A percentile compares a stretch with the other conserved stretches of the same genome.
phyloP scores from a whole-genome alignment of 1,139 yeast species.

The Nakaseomyces glabratus region DNA sequence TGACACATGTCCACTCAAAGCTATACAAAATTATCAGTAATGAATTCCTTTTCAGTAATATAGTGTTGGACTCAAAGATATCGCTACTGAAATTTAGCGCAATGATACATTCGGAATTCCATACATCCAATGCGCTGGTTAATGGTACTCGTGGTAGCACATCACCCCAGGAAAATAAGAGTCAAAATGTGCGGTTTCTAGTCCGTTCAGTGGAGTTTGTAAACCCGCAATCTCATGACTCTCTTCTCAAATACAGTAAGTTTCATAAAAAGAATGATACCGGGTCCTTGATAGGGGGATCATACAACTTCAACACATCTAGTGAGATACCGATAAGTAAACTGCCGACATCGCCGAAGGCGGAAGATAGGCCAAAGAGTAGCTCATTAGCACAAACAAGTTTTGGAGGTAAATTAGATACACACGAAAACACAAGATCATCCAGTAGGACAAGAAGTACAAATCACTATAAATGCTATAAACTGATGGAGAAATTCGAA shows the following conservation, averaged over 20 bases:
- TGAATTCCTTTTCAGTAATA: conserved; percentile 22
- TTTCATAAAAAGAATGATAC: conserved; percentile 16
- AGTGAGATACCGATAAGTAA: conserved; percentile 7
- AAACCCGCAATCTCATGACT: conserved; percentile 29
- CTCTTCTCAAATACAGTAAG: conserved; percentile 28
- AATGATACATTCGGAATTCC: conserved; percentile 25
- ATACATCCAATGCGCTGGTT: conserved; percentile 15
- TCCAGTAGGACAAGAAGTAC: background rate
- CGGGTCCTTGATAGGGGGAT: conserved; percentile 22
- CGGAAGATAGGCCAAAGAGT: too few species aligned
- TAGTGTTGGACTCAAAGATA: conserved; percentile 19
- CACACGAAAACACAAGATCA: conserved; percentile 2
- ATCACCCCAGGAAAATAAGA: conserved; percentile 7
- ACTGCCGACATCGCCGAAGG: conserved; percentile 1
- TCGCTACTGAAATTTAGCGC: conserved; percentile 27
- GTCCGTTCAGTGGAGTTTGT: conserved; percentile 25
- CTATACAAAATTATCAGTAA: conserved; percentile 21
- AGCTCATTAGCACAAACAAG: too few species aligned
- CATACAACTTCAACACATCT: conserved; percentile 16
- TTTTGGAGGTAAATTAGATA: background rate
- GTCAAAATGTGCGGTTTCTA: conserved; percentile 23
- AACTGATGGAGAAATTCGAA: conserved; percentile 14
- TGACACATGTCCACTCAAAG: conserved; percentile 21
- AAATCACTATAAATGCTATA: conserved; percentile 2
- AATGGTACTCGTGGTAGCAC: conserved; percentile 3